Evolutionary conservation across 306 rosid genomes (phyloP).

Genomic region (Senna tora): DNA sequence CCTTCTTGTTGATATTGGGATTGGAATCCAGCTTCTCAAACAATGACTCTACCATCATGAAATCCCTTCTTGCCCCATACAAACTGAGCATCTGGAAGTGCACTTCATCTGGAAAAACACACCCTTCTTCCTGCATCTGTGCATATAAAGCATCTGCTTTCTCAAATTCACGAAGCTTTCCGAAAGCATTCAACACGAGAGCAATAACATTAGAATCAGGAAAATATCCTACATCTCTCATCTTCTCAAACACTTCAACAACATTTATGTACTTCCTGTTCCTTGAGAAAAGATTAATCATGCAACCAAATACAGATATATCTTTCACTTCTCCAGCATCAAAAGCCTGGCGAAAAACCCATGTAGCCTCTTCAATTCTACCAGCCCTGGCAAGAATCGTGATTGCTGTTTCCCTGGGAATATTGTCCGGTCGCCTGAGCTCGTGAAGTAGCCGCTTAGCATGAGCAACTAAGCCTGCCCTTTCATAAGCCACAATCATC

Average conservation of each 20-base stretch:
- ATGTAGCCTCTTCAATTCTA: conserved; percentile 87
- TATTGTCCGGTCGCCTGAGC: conserved; percentile 68
- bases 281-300: conserved; percentile 78
- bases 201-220: conserved; percentile 85
- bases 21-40: conserved; percentile 70
- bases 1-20: conserved; percentile 89
- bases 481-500: conserved; percentile 91
- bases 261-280: conserved; percentile 70
- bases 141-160: conserved; percentile 73
- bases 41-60: conserved; percentile 58
- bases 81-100: conserved; percentile 92
- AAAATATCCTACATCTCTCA: conserved; percentile 76
- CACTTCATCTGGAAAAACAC: conserved; percentile 81
- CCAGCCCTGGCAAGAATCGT: conserved; percentile 85
- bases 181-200: conserved; percentile 85
- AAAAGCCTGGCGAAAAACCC: too few relatives aligned
- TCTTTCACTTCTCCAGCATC: conserved; percentile 81
- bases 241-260: conserved; percentile 84
- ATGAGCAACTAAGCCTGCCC: conserved; percentile 86
- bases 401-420: conserved; percentile 85
- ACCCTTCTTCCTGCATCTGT: conserved; percentile 79
- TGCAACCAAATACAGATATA: conserved; percentile 75
- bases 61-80: conserved; percentile 73
- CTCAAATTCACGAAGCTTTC: conserved; percentile 79
- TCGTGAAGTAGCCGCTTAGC: conserved; percentile 90